Conservation (phyloP, 2,329 filamentous ascomycete genomes). For the Fusarium tanahbumbuense region DNA sequence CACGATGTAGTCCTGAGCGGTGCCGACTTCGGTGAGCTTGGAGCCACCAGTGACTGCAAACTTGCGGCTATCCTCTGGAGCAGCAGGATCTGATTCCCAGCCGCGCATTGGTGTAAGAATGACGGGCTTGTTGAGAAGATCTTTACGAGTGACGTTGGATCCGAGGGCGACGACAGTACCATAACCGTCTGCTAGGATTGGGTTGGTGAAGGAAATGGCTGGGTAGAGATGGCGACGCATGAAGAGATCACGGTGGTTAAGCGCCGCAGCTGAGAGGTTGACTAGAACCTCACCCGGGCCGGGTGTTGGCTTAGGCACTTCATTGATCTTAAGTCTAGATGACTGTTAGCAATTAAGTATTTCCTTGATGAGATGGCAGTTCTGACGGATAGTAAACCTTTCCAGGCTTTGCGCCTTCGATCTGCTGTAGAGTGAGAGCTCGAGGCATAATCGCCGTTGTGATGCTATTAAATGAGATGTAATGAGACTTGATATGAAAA, state of each 20-base stretch:
- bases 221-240: constrained; percentile 94
- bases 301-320: constrained; percentile 71
- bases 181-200: constrained; percentile 84
- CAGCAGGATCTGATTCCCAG: constrained; percentile 78
- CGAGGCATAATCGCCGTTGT: constrained; percentile 57
- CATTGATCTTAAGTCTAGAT: constrained; percentile 67
- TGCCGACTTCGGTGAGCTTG: constrained; percentile 70
- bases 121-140: constrained; percentile 73
- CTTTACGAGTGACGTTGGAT: constrained; percentile 52
- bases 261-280: constrained; percentile 79
- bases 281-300: constrained; percentile 77
- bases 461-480: background rate
- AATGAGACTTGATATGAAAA: background rate
- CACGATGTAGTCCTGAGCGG: constrained; percentile 77
- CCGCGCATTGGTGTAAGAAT: constrained; percentile 81
- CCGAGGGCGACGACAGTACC: constrained; percentile 78
- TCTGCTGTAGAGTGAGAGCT: constrained; percentile 72
- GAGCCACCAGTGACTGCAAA: constrained; percentile 79
- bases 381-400: constrained; percentile 84
- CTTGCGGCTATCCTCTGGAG: constrained; percentile 72
- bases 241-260: constrained; percentile 97
- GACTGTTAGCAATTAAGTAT: constrained; percentile 14
- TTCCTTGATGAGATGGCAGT: background rate
- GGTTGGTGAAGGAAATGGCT: constrained; percentile 79
- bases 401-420: constrained; percentile 82